Evolutionary conservation across 31 red algal species (phyloP), one percentile per base, ranked within the genome.

Genomic region (Asparagopsis taxiformis): DNA sequence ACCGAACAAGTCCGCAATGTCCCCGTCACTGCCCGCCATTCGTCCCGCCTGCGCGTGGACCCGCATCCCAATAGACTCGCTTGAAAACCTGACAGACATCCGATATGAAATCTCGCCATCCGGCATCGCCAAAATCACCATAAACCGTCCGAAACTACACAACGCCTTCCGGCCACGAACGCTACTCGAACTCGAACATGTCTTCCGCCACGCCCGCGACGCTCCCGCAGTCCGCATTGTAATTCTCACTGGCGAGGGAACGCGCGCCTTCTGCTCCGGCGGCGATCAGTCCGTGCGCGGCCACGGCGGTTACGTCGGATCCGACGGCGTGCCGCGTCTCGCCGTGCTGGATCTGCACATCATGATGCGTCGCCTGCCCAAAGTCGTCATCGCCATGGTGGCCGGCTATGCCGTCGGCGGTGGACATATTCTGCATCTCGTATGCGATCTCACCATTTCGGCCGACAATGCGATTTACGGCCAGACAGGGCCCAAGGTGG

Each of bases 341-440:
- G 69, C 65, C 20, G 79, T 94, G 2, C 74, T 94, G 23, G 91
- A 94, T 57, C 46, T 94, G 20, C 91, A 94, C 33, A 38, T 82
- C 19, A 65, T 79, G 54, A 94, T 94, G 83, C 53, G 91, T 11
- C 62, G 77, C 15, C 33, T 94, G 39, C 91, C 91, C n/a, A 97
- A 97, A 68, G 70, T 78, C n/a, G 73, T 97, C 17, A 79, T 97
- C 20, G 94, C 94, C 15, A 88, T 84, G 68, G 94, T 97, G 0
- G 84, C 88, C 23, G 94, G 94, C 13, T 97, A 92, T 75, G 88
- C 88, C n/a, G 75, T 97, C 26, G 94, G 94, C 26, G 94, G 94
- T 28, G 94, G 94, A 13, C 89, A 92, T 80, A 89, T 92, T 79
- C 68, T 97, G 43, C 89, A 91, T 55, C 61, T 97, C 59, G 69